Conservation (phyloP, 331 rosid species). For the Stylosanthes scabra region DNA sequence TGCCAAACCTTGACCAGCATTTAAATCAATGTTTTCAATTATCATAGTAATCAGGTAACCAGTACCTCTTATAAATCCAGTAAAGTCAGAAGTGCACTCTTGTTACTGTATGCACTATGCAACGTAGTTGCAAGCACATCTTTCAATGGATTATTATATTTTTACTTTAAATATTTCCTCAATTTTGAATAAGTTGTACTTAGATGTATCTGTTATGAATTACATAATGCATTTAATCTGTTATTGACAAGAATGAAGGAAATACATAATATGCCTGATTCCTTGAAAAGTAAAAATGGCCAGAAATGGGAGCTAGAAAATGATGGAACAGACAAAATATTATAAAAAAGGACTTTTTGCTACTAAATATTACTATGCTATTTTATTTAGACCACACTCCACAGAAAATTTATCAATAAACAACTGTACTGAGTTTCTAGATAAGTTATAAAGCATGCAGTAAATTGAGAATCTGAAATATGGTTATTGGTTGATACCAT, state of each 20-base stretch:
- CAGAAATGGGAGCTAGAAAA: constrained; percentile 7
- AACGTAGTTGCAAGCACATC: background rate
- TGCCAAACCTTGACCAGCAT: background rate
- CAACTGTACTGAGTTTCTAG: background rate
- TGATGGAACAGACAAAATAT: constrained; percentile 21
- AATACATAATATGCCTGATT: background rate
- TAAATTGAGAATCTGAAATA: constrained; percentile 20
- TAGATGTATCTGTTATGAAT: constrained; percentile 18
- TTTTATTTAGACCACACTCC: no score
- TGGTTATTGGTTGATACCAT: constrained; percentile 64
- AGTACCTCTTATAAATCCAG: constrained; percentile 8
- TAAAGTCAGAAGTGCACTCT: background rate
- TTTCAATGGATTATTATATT: constrained; percentile 4
- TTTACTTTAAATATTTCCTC: constrained; percentile 8
- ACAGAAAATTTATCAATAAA: no score
- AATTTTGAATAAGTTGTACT: background rate
- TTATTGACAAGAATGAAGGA: background rate
- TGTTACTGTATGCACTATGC: constrained; percentile 1
- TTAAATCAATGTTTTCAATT: constrained; percentile 12
- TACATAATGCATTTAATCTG: constrained; percentile 27
- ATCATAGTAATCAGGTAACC: constrained; percentile 2
- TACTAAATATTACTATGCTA: background rate
- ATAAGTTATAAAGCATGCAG: constrained; percentile 18
- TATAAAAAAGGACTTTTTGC: background rate
- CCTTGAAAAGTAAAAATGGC: constrained; percentile 18